Evolutionary conservation across 2,329 filamentous ascomycete genomes (phyloP).

Genomic region (Colletotrichum tabaci): DNA sequence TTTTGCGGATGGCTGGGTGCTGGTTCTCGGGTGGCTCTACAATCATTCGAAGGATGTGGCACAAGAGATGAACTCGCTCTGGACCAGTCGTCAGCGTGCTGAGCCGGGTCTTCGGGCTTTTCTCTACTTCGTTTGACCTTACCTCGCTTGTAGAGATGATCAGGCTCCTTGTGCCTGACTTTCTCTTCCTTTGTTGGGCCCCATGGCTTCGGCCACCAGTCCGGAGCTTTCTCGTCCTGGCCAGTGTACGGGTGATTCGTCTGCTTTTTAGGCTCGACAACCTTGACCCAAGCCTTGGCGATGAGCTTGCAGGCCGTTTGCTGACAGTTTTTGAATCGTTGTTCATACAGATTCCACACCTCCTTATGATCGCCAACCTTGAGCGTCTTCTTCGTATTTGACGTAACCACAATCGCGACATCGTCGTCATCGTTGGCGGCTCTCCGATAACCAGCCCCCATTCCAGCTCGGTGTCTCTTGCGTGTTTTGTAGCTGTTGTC

Average conservation of each 20-base stretch:
- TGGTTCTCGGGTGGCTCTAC: slow-evolving; percentile 65
- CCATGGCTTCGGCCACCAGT: slow-evolving; percentile 77
- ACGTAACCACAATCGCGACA: slow-evolving; percentile 55
- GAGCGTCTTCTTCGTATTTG: slow-evolving; percentile 60
- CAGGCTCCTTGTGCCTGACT: slow-evolving; percentile 80
- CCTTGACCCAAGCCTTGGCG: slow-evolving; percentile 82
- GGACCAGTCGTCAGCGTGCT: slow-evolving; percentile 36
- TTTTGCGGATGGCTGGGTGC: slow-evolving; percentile 66
- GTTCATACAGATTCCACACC: slow-evolving; percentile 73
- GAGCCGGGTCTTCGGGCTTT: not conserved
- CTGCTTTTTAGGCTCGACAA: slow-evolving; percentile 83
- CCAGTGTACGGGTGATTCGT: slow-evolving; percentile 80
- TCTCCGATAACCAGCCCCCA: slow-evolving; percentile 51
- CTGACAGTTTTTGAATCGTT: slow-evolving; percentile 76
- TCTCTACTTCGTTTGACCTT: slow-evolving; percentile 44
- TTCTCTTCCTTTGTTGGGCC: slow-evolving; percentile 64
- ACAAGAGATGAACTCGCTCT: slow-evolving; percentile 73
- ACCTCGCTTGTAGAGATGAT: slow-evolving; percentile 80
- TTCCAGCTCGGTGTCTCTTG: slow-evolving; percentile 53
- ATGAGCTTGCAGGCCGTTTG: slow-evolving; percentile 81
- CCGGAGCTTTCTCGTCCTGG: slow-evolving; percentile 73
- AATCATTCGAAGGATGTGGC: slow-evolving; percentile 73
- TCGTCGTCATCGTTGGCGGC: slow-evolving; percentile 59
- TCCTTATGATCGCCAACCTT: slow-evolving; percentile 68
- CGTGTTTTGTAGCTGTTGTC: slow-evolving; percentile 51